A percentile compares a stretch with the other conserved stretches of the same genome.
These are phyloP conservation scores for Talaromyces sp. DNA, from an alignment of 2,329 filamentous ascomycete genomes.

Conservation along the genomic window DNA sequence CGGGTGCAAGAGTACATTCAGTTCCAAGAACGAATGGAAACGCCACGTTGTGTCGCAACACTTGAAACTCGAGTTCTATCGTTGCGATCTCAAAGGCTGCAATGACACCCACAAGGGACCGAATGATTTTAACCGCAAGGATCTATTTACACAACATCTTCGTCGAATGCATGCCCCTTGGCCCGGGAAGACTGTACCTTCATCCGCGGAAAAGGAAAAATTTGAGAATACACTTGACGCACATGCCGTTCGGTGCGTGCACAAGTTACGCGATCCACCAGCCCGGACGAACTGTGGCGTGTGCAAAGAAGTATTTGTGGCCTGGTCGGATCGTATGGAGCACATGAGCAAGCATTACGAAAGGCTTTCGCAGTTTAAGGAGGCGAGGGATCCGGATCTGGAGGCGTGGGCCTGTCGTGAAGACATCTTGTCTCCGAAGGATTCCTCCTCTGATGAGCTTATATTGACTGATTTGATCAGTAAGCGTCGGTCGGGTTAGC, in stretches of 20 bases:
- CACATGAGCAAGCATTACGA: conserved; percentile 80
- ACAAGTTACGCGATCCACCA: conserved; percentile 59
- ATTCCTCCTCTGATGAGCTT: neutral
- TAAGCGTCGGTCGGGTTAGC: neutral
- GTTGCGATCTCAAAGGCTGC: conserved; percentile 64
- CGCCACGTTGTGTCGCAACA: conserved; percentile 79
- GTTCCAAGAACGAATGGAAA: conserved; percentile 92
- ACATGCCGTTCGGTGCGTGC: conserved; percentile 56
- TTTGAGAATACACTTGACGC: conserved; percentile 52
- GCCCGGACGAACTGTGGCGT: conserved; percentile 54
- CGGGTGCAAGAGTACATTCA: conserved; percentile 67
- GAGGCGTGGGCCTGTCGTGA: conserved; percentile 36
- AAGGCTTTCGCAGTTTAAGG: conserved; percentile 40
- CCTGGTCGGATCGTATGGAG: conserved; percentile 80
- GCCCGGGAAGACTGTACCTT: conserved; percentile 45
- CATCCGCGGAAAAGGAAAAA: conserved; percentile 26
- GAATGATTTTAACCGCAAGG: conserved; percentile 83
- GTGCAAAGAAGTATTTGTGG: conserved; percentile 61
- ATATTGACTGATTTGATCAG: neutral
- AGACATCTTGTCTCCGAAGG: conserved; percentile 17
- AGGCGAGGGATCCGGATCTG: conserved; percentile 39
- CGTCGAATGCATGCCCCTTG: conserved; percentile 72
- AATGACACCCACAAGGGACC: conserved; percentile 36
- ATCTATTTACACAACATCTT: conserved; percentile 83
- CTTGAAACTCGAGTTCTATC: conserved; percentile 66